These are phyloP conservation scores for Colletotrichum acutatum DNA, from an alignment of 2,329 filamentous ascomycete genomes.

Conservation along the genomic window DNA sequence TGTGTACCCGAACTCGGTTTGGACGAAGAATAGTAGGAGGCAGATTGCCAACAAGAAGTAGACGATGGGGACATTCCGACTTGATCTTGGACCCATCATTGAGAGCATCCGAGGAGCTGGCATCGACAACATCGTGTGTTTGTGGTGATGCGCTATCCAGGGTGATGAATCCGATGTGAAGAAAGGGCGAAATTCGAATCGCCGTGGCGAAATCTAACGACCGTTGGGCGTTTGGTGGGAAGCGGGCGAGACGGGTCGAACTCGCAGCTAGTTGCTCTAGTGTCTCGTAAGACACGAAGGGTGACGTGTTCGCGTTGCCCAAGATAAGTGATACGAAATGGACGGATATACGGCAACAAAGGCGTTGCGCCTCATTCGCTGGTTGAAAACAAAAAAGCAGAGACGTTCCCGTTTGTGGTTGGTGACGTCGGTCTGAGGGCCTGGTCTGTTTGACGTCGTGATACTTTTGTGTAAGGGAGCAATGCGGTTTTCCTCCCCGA, in stretches of 20 bases:
- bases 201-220: too few species aligned
- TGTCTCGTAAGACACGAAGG: neutral
- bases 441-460: neutral
- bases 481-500: neutral
- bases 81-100: neutral
- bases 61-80: neutral
- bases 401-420: neutral
- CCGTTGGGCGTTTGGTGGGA: too few species aligned
- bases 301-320: neutral
- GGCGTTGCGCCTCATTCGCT: neutral
- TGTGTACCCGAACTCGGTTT: neutral
- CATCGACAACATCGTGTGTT: slow-evolving; percentile 21
- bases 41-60: neutral
- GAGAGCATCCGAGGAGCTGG: slow-evolving; percentile 19
- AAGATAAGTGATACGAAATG: neutral
- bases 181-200: neutral
- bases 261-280: neutral
- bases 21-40: slow-evolving; percentile 14
- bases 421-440: neutral
- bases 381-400: neutral
- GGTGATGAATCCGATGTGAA: neutral
- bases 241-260: neutral
- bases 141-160: neutral
- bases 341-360: neutral
- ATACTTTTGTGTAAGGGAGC: neutral